A percentile compares a stretch with the other conserved stretches of the same genome.
Evolutionary conservation across 2,329 filamentous ascomycete genomes (phyloP).

Genomic region (Annulohypoxylon truncatum): DNA sequence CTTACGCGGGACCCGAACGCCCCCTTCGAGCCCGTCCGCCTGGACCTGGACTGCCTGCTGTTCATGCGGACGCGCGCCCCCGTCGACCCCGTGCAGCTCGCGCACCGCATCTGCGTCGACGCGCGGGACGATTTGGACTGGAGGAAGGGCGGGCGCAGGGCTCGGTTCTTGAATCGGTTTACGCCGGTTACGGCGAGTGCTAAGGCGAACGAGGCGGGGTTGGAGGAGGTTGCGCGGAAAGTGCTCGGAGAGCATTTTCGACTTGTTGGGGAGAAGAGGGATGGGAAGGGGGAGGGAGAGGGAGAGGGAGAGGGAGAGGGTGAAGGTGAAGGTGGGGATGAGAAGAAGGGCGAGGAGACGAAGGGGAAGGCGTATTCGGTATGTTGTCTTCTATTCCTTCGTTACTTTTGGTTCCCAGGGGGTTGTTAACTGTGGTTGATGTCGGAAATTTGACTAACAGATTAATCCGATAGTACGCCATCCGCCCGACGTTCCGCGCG

Average conservation of each 20-base stretch:
- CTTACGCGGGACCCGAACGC: constrained; percentile 56
- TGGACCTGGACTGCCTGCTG: constrained; percentile 71
- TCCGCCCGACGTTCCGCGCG: constrained; percentile 80
- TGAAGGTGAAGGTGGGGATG: neutral
- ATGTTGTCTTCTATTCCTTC: constrained; percentile 45
- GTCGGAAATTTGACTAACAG: constrained; percentile 14
- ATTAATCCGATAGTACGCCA: constrained; percentile 74
- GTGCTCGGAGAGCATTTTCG: constrained; percentile 74
- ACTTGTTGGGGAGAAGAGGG: constrained; percentile 48
- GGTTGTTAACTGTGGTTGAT: neutral
- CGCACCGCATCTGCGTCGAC: constrained; percentile 66
- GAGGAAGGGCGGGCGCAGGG: constrained; percentile 60
- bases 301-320: neutral
- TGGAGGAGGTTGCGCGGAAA: constrained; percentile 71
- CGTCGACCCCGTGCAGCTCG: constrained; percentile 66
- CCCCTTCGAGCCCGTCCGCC: constrained; percentile 63
- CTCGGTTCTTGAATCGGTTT: constrained; percentile 70
- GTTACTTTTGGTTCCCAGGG: too few species aligned
- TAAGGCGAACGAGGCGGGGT: constrained; percentile 75
- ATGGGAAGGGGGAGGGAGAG: constrained; percentile 26
- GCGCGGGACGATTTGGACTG: constrained; percentile 58
- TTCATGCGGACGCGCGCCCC: constrained; percentile 69
- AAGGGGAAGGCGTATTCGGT: constrained; percentile 54
- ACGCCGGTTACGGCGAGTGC: constrained; percentile 61
- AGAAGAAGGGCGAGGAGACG: constrained; percentile 4